These are phyloP conservation scores for Urtica urens DNA, from an alignment of 306 rosid genomes.

Conservation along the genomic window DNA sequence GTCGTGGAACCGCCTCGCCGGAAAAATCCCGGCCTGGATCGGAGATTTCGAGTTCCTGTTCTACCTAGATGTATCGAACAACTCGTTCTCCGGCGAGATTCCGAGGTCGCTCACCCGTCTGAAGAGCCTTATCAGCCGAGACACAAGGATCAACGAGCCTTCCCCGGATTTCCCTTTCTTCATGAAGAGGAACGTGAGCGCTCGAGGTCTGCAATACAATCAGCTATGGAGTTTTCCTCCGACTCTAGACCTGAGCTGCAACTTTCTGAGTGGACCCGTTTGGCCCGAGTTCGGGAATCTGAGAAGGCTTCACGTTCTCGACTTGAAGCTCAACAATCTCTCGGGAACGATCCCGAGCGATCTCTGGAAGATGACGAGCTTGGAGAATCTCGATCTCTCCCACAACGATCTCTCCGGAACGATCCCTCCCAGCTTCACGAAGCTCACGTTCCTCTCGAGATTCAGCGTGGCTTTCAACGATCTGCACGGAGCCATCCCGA, in stretches of 20 bases:
- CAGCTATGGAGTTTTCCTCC: slow-evolving; percentile 42
- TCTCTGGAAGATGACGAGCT: slow-evolving; percentile 25
- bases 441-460: slow-evolving; percentile 35
- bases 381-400: slow-evolving; percentile 46
- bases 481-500: slow-evolving; percentile 34
- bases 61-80: slow-evolving; percentile 54
- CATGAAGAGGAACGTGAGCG: slow-evolving; percentile 24
- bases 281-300: slow-evolving; percentile 45
- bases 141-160: slow-evolving; percentile 17
- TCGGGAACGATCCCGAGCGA: slow-evolving; percentile 31
- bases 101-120: slow-evolving; percentile 25
- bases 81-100: slow-evolving; percentile 36
- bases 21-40: slow-evolving; percentile 36
- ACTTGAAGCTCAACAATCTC: slow-evolving; percentile 27
- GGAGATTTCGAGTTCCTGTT: slow-evolving; percentile 27
- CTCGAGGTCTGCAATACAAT: slow-evolving; percentile 37
- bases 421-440: slow-evolving; percentile 27
- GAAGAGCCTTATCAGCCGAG: slow-evolving; percentile 14
- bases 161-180: slow-evolving; percentile 34
- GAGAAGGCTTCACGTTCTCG: slow-evolving; percentile 31
- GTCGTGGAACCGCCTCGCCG: slow-evolving; percentile 39
- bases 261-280: slow-evolving; percentile 28
- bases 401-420: slow-evolving; percentile 32
- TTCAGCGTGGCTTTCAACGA: slow-evolving; percentile 39
- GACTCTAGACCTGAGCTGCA: slow-evolving; percentile 27